Conservation (phyloP, 164 flowering plant species). For the Chimonanthus praecox region DNA sequence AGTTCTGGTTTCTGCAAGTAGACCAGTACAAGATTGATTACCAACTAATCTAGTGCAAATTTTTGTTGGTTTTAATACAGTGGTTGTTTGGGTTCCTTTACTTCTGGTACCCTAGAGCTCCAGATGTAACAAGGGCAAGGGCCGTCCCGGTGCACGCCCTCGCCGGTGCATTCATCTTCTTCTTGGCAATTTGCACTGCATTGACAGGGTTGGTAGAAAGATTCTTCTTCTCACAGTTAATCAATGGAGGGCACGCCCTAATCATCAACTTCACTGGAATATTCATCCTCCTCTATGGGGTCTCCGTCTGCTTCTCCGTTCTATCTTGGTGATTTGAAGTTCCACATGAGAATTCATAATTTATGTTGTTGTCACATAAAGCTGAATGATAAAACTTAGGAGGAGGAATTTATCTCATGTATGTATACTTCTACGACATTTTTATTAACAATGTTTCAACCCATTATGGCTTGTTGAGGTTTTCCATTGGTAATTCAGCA, state of each 20-base stretch:
- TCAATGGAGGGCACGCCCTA: conserved; percentile 15
- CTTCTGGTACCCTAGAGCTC: conserved; percentile 11
- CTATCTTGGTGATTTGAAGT: no score
- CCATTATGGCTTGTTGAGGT: no score
- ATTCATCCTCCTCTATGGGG: conserved; percentile 50
- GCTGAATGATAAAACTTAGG: no score
- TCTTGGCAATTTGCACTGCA: conserved; percentile 59
- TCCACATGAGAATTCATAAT: no score
- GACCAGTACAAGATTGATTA: neutral
- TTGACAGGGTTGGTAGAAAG: conserved; percentile 54
- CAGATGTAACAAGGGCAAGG: neutral
- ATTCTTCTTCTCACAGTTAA: conserved; percentile 16
- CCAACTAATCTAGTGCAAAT: neutral
- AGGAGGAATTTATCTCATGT: no score
- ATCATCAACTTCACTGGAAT: conserved; percentile 56
- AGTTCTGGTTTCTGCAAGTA: neutral
- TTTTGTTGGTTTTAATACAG: conserved; percentile 4
- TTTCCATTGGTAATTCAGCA: no score
- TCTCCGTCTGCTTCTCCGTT: conserved; percentile 8
- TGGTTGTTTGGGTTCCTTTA: conserved; percentile 15
- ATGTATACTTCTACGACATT: no score
- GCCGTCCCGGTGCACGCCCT: conserved; percentile 9
- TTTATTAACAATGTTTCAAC: no score
- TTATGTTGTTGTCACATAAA: no score
- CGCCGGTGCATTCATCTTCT: conserved; percentile 44